These are phyloP conservation scores for Amesomyces nigricolor DNA, from an alignment of 2,329 filamentous ascomycete species.

Conservation along the genomic window DNA sequence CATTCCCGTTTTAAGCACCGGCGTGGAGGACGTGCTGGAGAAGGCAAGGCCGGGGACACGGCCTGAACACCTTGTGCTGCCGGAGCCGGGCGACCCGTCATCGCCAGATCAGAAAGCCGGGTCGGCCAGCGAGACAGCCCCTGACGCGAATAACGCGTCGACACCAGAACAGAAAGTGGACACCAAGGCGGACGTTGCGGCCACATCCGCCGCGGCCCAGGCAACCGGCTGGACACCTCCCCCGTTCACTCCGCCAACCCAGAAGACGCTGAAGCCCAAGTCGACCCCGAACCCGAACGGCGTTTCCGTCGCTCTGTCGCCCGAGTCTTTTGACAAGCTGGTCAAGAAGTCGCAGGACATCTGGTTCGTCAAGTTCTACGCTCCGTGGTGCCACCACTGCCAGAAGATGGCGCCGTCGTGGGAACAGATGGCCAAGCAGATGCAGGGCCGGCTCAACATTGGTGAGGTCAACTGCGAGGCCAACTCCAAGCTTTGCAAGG, in stretches of 20 bases:
- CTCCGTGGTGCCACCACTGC: constrained; percentile 95
- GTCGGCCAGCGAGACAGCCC: neutral
- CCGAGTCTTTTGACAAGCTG: constrained; percentile 77
- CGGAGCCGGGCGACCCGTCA: constrained; percentile 58
- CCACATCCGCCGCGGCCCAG: constrained; percentile 11
- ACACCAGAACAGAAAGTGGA: neutral
- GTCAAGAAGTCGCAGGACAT: constrained; percentile 85
- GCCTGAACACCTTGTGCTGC: constrained; percentile 61
- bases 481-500: constrained; percentile 85
- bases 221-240: constrained; percentile 26
- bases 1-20: constrained; percentile 59
- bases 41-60: constrained; percentile 74
- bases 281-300: constrained; percentile 68
- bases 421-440: constrained; percentile 82
- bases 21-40: constrained; percentile 73
- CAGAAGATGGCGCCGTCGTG: constrained; percentile 87
- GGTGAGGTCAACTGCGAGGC: constrained; percentile 94
- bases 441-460: constrained; percentile 84
- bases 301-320: constrained; percentile 66
- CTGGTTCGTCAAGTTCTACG: constrained; percentile 99
- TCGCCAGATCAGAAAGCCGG: constrained; percentile 7
- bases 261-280: constrained; percentile 48
- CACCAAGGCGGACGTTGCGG: neutral
- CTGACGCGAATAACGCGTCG: neutral
- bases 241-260: constrained; percentile 25